phyloP scores from a whole-genome alignment of 106 monocot species.

The Platanthera zijinensis region DNA sequence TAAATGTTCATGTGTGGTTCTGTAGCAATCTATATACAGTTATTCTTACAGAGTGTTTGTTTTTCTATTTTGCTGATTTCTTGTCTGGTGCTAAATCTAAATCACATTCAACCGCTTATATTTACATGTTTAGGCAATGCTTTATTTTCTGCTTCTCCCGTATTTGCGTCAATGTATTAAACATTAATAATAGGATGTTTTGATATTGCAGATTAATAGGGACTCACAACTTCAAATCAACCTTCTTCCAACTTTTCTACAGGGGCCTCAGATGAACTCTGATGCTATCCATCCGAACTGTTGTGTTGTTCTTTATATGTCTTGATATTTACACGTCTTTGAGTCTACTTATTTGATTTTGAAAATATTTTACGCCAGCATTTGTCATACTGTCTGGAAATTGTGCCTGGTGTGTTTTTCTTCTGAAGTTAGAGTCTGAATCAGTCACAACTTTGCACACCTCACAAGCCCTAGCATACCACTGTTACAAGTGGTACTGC shows the following conservation, averaged over 20 bases:
- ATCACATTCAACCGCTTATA: neutral
- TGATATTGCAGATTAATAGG: neutral
- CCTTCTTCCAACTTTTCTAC: neutral
- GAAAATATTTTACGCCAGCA: too few relatives aligned
- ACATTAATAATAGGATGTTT: neutral
- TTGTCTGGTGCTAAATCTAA: neutral
- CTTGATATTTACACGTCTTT: neutral
- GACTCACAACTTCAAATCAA: neutral
- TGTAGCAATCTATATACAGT: neutral
- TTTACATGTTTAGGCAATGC: neutral
- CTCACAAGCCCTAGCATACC: too few relatives aligned
- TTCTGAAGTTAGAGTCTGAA: too few relatives aligned
- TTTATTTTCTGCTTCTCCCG: neutral
- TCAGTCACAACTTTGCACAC: too few relatives aligned
- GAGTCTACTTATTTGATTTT: neutral
- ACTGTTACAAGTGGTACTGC: too few relatives aligned
- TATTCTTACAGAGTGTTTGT: neutral
- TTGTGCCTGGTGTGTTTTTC: too few relatives aligned
- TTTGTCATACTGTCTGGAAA: too few relatives aligned
- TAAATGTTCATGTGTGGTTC: neutral
- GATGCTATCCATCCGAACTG: neutral
- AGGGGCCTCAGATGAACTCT: neutral
- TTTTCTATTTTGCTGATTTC: neutral
- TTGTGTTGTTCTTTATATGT: neutral
- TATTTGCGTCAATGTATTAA: neutral